Base-by-base conservation (phyloP, 2,329 filamentous ascomycete species). In the Claviceps monticola region DNA sequence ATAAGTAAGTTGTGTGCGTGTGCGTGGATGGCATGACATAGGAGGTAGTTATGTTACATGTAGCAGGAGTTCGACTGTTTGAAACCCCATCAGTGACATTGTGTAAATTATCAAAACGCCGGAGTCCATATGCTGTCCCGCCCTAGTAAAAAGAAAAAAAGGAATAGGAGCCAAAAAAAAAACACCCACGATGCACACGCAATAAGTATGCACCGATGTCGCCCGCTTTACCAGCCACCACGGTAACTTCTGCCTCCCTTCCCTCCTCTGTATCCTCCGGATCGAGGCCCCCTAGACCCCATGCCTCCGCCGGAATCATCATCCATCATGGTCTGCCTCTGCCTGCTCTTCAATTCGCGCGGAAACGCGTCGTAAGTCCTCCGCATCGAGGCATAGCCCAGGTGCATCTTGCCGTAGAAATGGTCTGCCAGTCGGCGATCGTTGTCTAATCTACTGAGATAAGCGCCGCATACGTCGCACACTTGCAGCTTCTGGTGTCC, bases 341-440 rank as follows among this genome's bases (percentile, higher is more conserved):
- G 78, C 29, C 86, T 74, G 1, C 84, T 84, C 64, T 88, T 86
- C 68, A 95, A 75, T 64, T 96, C 89, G 68, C 89, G 89, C 49
- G 84, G 84, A 56, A 98, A 81, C n/a, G 79, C 73, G 52, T 95
- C 89, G 62, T 81, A 89, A 3, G 89, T 93, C 75, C 93, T 95
- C 60, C 93, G 82, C 93, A 98, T 98, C 70, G 95, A 88, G 16
- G 93, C 93, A 66, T 97, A 98, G 0, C 93, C 93, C 53, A 98
- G 72, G 64, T 98, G 93, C 93, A 98, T 98, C 75, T 98, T 98
- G 21, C 93, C 93, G 68, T 96, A 97, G 66, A 98, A 98, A 67
- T 98, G 93, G 65, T 98, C 93, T 19, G 93, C 93, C 63, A 98
- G 68, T 34, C 93, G 79, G 38, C 93, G 80, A 66, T 98, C 93